A percentile compares a stretch with the other conserved stretches of the same genome.
phyloP scores from a whole-genome alignment of 306 rosid genomes.

The Sphenostylis stenocarpa region DNA sequence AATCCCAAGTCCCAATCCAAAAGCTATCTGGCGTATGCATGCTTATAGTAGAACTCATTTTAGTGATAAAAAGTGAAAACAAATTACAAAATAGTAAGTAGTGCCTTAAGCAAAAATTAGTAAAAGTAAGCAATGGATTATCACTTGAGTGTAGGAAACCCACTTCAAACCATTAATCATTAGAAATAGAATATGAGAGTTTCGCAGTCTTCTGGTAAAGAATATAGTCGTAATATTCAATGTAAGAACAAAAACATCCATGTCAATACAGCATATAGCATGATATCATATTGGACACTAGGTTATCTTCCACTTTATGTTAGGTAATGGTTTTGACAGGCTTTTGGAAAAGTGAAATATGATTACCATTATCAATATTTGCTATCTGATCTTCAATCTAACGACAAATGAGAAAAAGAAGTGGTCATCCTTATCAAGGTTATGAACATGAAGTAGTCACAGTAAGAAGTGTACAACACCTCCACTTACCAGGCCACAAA shows the following conservation, averaged over 20 bases:
- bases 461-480: slow-evolving; percentile 9
- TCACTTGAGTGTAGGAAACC: slow-evolving; percentile 28
- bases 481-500: background rate
- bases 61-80: slow-evolving; percentile 20
- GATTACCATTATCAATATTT: slow-evolving; percentile 29
- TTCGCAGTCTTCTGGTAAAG: slow-evolving; percentile 23
- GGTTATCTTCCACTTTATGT: slow-evolving; percentile 41
- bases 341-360: slow-evolving; percentile 32
- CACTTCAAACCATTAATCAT: slow-evolving; percentile 32
- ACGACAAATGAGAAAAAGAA: slow-evolving; percentile 11
- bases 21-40: slow-evolving; percentile 30
- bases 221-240: slow-evolving; percentile 27
- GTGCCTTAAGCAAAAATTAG: slow-evolving; percentile 25
- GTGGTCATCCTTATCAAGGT: slow-evolving; percentile 29
- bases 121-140: slow-evolving; percentile 29
- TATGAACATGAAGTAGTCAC: background rate
- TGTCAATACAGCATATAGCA: slow-evolving; percentile 34
- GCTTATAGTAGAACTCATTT: slow-evolving; percentile 7
- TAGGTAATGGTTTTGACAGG: slow-evolving; percentile 37
- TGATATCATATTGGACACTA: slow-evolving; percentile 34
- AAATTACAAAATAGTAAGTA: slow-evolving; percentile 5
- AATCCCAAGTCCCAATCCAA: slow-evolving; percentile 24
- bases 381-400: slow-evolving; percentile 19
- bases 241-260: slow-evolving; percentile 37
- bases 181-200: slow-evolving; percentile 32